Evolutionary conservation across 257 asterid genomes (phyloP).

Genomic region (Fraxinus excelsior): DNA sequence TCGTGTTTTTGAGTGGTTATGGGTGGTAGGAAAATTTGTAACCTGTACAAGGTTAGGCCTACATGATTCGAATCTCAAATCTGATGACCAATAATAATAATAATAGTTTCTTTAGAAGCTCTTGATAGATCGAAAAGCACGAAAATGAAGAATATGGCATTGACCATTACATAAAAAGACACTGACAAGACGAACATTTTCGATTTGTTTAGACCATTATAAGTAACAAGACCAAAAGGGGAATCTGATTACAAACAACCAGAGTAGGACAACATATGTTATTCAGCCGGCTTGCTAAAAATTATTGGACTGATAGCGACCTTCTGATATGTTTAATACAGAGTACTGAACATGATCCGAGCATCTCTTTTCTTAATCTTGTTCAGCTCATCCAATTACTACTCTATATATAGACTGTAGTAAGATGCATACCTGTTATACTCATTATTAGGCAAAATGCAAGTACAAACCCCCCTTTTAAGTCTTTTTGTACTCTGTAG

Average conservation of each 20-base stretch:
- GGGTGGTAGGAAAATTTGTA: too few species aligned
- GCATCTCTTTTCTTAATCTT: neutral
- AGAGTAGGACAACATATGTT: neutral
- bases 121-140: too few species aligned
- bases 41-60: too few species aligned
- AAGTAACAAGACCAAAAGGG: neutral
- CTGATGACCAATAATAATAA: too few species aligned
- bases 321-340: too few species aligned
- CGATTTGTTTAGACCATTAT: neutral
- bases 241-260: neutral
- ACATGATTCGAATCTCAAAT: too few species aligned
- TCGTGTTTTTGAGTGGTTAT: too few species aligned
- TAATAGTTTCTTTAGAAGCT: too few species aligned
- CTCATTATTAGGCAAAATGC: neutral
- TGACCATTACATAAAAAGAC: too few species aligned
- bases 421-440: neutral
- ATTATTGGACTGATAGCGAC: neutral
- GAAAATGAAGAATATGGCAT: too few species aligned
- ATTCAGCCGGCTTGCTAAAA: neutral
- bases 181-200: neutral
- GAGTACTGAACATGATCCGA: too few species aligned
- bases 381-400: neutral
- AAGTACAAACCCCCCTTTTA: neutral
- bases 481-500: constrained; percentile 5
- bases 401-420: neutral